These are phyloP conservation scores for Xylaria sp. DNA, from an alignment of 2,329 filamentous ascomycete genomes.

Conservation along the genomic window DNA sequence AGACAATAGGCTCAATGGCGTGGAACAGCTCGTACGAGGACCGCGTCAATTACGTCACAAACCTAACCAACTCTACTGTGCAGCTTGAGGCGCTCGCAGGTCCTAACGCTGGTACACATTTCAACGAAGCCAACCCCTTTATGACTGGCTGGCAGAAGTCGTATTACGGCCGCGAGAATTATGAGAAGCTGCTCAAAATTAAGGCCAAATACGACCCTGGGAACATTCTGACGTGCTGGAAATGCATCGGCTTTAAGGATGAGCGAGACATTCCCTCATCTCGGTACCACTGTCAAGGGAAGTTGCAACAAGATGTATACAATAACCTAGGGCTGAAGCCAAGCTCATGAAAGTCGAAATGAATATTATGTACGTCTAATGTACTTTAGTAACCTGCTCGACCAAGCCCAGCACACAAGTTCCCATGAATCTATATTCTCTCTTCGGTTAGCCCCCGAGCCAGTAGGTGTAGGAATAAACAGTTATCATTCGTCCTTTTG, in stretches of 20 bases:
- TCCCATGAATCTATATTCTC: too few relatives aligned
- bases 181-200: constrained; percentile 32
- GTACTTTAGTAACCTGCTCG: too few relatives aligned
- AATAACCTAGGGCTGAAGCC: constrained; percentile 31
- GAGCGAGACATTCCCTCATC: constrained; percentile 29
- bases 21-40: constrained; percentile 38
- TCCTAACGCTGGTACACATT: constrained; percentile 29
- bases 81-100: constrained; percentile 36
- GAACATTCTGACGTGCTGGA: constrained; percentile 36
- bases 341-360: constrained; percentile 21
- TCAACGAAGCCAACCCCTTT: constrained; percentile 41
- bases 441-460: too few relatives aligned
- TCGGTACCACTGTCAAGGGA: constrained; percentile 35
- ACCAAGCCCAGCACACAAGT: too few relatives aligned
- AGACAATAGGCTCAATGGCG: constrained; percentile 32
- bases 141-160: constrained; percentile 37
- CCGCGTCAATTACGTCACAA: constrained; percentile 32
- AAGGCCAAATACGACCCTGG: constrained; percentile 37
- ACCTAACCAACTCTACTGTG: constrained; percentile 34
- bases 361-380: background rate
- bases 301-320: constrained; percentile 35
- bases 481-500: too few relatives aligned
- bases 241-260: constrained; percentile 37
- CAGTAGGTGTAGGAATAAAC: too few relatives aligned
- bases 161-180: constrained; percentile 36